Base-by-base conservation (phyloP, 345 rosid species). In the Erodium maritimum region DNA sequence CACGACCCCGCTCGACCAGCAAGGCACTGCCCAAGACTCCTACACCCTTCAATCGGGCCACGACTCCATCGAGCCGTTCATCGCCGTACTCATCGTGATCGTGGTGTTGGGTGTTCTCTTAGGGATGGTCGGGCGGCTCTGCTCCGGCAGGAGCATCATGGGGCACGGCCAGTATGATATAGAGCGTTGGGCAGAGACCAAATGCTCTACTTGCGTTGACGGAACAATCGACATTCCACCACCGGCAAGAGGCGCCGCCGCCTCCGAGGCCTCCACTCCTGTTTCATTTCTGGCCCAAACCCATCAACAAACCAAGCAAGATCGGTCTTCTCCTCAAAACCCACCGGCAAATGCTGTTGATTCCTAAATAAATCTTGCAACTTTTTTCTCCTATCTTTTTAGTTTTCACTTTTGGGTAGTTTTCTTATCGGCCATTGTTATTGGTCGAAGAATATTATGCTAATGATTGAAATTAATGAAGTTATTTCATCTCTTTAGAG, bases 201-300 rank as follows among this genome's bases (percentile, higher is more conserved):
- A 75, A 66, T 85, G 76, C 37, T 61, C 78, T 29, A 67, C 91
- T 61, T 85, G 91, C 73, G 80, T 85, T 55, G 88, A 85, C 55
- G 91, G 88, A 33, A 71, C 74, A 18, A 65, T 85, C 23, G 65
- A 62, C 65, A 67, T 75, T 17, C 71, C 77, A 0, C 71, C 67
- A 5, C 65, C 68, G 10, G 70, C 66, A 23, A 37, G 62, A 8
- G 20, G 65, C 60, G 21, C 52, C 7, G 21, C 52, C 7, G 56
- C 17, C 5, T 58, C 69, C 17, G 67, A 50, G 33, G n/a, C 37
- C 22, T 58, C 74, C 10, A 58, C 17, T 57, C 45, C 61, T 53
- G 52, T 68, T 0, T 57, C 67, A 33, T 16, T 19, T 10, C 62
- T 70, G 3, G 23, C 21, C 29, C 77, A 72, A 58, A n/a, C 67